Base-by-base conservation (phyloP, 257 asterid genomes). In the Rubia yunnanensis region DNA sequence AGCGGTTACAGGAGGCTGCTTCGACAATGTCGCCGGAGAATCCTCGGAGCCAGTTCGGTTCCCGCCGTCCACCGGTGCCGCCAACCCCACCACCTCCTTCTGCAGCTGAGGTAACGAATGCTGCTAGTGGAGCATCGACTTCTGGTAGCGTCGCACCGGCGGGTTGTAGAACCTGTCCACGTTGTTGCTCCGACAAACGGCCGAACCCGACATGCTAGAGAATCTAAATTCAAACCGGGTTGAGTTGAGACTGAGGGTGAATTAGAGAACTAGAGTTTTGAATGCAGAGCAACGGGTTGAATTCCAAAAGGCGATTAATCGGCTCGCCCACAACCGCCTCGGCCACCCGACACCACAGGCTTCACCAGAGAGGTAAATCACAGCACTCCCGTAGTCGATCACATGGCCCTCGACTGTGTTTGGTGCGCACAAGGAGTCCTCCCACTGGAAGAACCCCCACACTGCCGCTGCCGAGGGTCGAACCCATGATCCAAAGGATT, bases 161-260 rank as follows among this genome's bases (percentile, higher is more conserved):
- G 85, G 84, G 70, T 81, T 82, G 73, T 83, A 82, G 63, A 78
- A 85, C 75, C 94, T 68, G 57, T 87, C 88, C 0, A 79, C 86
- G 20, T 83, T 78, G 27, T 79, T 77, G n/a, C 85, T 65, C 74
- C 82, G 81, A 63, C 86, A 78, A 68, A 78, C 83, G 67, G 89
- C 74, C 50, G 85, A 74, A 74, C 91, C 83, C 0, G 91, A 72
- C 96, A 89, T 89, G 72, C 13, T 53, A 6, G 60, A 39, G 18
- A 72, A 64, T 56, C 28, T 17, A 10, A 53, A 62, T 60, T 38
- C 50, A 55, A 71, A 48, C 72, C 27, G 53, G 17, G 8, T 17
- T 4, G 7, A 20, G 0, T 27, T 11, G 38, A 13, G 66, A 69
- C 64, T 72, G n/a, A 15, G n/a, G 64, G 44, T 41, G 5, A 18